Base-by-base conservation (phyloP, 805 yeast species). In the Blastobotrys peoriensis region DNA sequence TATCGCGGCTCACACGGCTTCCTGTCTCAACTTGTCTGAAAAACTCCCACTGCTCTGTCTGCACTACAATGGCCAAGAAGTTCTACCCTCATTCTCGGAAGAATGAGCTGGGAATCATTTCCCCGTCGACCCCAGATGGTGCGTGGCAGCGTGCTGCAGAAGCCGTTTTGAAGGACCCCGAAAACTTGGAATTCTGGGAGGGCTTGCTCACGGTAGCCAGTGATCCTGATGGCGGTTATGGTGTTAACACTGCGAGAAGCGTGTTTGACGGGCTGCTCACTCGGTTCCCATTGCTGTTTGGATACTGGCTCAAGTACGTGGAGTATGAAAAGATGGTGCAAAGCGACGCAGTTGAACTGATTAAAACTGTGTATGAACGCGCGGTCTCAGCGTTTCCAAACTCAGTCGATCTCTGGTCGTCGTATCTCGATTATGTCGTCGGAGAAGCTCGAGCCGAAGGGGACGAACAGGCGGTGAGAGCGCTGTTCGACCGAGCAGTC, bases 401-500 rank as follows among this genome's bases (percentile, higher is more conserved):
- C 41, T 56, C 64, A 36, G 60, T 60, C 35, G 60, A 60, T 34
- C 40, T 59, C 37, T 54, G 70, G 68, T 28, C 58, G 20, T 41
- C 50, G 35, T 54, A 59, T 39, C 50, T 60, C 33, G 43, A 50
- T 1, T 54, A 57, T 37, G 48, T 58, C 38, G 43, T 48, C 38
- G 54, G 44, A 13, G 28, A 59, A 8, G 48, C 48, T 22, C 44
- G 51, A 34, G 48, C 42, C 15, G 44, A 40, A 10, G 43, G 28
- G 50, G 18, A 40, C 36, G 40, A 41, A 30, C 51, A 46, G n/a
- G 40, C 43, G 8, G 36, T 46, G 2, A 27, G 54, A 4, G 44
- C 38, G 2, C 52, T 61, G 10, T 82, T 80, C 49, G 59, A 67
- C 17, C 62, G 65, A 0, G 89, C 83, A 0, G 60, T 75, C 1